Evolutionary conservation across 2,329 filamentous ascomycete species (phyloP).

Genomic region (Ascochyta koolunga): DNA sequence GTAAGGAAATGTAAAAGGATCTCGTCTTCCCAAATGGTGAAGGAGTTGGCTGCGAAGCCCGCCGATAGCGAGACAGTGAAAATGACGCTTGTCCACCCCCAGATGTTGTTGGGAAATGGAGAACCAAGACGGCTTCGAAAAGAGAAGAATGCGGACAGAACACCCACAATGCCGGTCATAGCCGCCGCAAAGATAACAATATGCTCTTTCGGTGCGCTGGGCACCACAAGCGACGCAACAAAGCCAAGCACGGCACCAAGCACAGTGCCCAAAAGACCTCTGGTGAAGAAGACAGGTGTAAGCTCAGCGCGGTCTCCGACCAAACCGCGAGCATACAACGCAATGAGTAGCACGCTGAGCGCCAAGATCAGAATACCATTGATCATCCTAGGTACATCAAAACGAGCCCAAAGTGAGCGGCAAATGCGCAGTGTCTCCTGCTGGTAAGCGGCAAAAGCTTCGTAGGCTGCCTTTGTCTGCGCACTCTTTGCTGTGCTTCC

Average conservation of each 20-base stretch:
- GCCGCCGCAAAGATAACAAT: constrained; percentile 50
- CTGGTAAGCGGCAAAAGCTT: constrained; percentile 76
- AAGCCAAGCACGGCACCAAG: constrained; percentile 51
- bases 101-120: constrained; percentile 75
- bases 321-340: constrained; percentile 72
- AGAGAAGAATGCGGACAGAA: constrained; percentile 50
- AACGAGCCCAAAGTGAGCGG: constrained; percentile 87
- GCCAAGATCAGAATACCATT: constrained; percentile 76
- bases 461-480: constrained; percentile 53
- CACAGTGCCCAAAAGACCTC: constrained; percentile 57
- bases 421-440: constrained; percentile 77
- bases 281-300: constrained; percentile 59
- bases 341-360: constrained; percentile 69
- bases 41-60: constrained; percentile 96
- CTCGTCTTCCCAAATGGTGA: constrained; percentile 97
- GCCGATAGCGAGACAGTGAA: constrained; percentile 88
- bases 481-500: constrained; percentile 48
- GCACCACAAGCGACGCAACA: constrained; percentile 52
- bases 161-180: constrained; percentile 48
- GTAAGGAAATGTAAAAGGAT: constrained; percentile 90
- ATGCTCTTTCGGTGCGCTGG: constrained; percentile 49
- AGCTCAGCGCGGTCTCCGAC: constrained; percentile 60
- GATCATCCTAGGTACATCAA: constrained; percentile 85
- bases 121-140: constrained; percentile 51
- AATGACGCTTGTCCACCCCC: constrained; percentile 84